phyloP scores from a whole-genome alignment of 192 early-diverging fungal genomes.

The Helicostylum pulchrum region DNA sequence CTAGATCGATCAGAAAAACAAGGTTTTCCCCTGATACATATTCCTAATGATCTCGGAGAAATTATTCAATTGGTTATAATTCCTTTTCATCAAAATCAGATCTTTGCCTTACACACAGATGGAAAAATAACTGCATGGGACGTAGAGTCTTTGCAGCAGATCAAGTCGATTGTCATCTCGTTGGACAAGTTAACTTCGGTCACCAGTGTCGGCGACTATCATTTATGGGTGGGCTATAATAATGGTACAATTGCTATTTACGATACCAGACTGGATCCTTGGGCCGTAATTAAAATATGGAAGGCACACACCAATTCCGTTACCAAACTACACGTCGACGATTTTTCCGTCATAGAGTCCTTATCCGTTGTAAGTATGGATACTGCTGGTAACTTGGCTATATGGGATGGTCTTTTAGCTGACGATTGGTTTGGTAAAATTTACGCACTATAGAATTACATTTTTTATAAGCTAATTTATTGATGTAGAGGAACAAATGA shows the following conservation, averaged over 20 bases:
- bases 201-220: constrained; percentile 50
- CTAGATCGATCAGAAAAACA: constrained; percentile 37
- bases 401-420: constrained; percentile 77
- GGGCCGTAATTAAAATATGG: constrained; percentile 63
- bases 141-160: constrained; percentile 37
- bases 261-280: constrained; percentile 52
- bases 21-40: constrained; percentile 22
- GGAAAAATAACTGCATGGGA: constrained; percentile 77
- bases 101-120: constrained; percentile 74
- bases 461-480: not conserved
- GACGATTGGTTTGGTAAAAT: constrained; percentile 61
- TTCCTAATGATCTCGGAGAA: constrained; percentile 50
- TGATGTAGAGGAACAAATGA: not conserved
- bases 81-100: constrained; percentile 37
- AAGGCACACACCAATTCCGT: constrained; percentile 52
- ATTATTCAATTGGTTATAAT: constrained; percentile 53
- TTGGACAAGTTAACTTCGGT: constrained; percentile 64
- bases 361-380: constrained; percentile 56
- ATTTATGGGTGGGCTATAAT: constrained; percentile 70
- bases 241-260: constrained; percentile 76
- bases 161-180: constrained; percentile 46
- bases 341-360: constrained; percentile 34
- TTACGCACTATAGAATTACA: not conserved
- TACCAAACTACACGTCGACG: constrained; percentile 51
- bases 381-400: constrained; percentile 57